Evolutionary conservation across 2,329 filamentous ascomycete species (phyloP), one percentile per base, ranked within the genome.

Genomic region (Cladophialophora psammophila): DNA sequence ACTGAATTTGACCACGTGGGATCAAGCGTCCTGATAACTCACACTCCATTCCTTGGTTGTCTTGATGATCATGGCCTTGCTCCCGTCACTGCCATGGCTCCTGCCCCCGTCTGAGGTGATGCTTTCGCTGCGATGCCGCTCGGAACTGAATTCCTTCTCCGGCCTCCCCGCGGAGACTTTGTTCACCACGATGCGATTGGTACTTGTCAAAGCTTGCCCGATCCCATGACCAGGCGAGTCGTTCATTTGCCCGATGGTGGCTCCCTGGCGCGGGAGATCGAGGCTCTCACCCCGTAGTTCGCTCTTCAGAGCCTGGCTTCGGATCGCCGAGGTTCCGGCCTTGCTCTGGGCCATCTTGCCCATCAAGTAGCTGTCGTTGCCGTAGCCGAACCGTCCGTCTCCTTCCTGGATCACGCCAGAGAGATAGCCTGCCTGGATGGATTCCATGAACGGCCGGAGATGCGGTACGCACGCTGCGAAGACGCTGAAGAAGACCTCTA

Each of bases 301-400:
- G 42, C 54, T 63, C 18, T 60, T 67, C 12, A 67, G 61, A 13
- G 65, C 65, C n/a, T 68, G 58, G 18, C 62, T 65, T 38, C 62
- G 62, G n/a, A 63, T 50, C 13, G 53, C 57, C 8, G 63, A 65
- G n/a, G 26, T 26, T 26, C 10, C 36, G 31, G 32, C 52, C 7
- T 68, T 68, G 63, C 63, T 65, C 38, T 62, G 58, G 5, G 54
- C 62, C 66, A 60, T 65, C 62, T 65, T 65, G 58, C 66, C 66
- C 66, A 68, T 68, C 36, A 68, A 32, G 54, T 68, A 68, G 40
- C 66, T 68, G 58, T 68, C 66, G 58, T 68, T 68, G 34, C 66
- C 62, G 26, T 68, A 68, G 5, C 63, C 66, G 35, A 68, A 68
- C 3, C 66, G 66, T 7, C 62, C 66, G 34, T 63, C 60, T 5